Base-by-base conservation (phyloP, 148 eudicot species). In the Vaccinium macrocarpon region DNA sequence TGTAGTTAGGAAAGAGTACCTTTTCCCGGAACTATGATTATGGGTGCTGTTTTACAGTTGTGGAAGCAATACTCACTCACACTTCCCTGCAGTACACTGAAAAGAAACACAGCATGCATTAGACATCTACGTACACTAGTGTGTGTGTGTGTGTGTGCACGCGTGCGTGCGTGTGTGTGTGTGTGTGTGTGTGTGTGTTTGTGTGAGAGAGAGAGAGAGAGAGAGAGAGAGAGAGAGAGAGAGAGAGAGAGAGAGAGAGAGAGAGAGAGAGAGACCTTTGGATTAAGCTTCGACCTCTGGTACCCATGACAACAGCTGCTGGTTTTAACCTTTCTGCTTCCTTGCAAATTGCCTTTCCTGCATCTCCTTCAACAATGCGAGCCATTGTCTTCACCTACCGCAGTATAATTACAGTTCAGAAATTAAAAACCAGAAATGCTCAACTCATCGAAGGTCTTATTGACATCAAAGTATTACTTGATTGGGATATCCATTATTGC, bases 81-180 rank as follows among this genome's bases (percentile, higher is more conserved):
- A 88, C 99, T 97, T 76, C 99, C 99, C 87, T 94, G 89, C 83
- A 97, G 59, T 42, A 97, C 98, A 92, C 99, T 93, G 92, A 38
- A 84, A 32, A 38, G 46, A 79, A 32, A 62, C 50, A 38, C 56
- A 51, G 71, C 76, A 72, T 57, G 9, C 70, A 74, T 55, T 25
- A 27, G 73, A 27, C 73, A 68, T 68, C 27, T 29, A 13, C 25
- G 15, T 25, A 66, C 32, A 12, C 16, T 12, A 27, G 25, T 0
- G 8, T 13, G 14, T 35, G 38, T 2, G 38, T 35, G 38, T 35
- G 38, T 35, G 38, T 35, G 38, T 35, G 38, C 2, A 3, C 2
- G 38, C 2, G 38, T 35, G 38, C 2, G 38, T 35, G 35, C 1
- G 35, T 32, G n/a, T n/a, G n/a, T 35, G 38, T 35, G 38, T 35